Percentiles rank a stretch among this genome's conserved stretches.
Evolutionary conservation across 1,139 yeast genomes (phyloP).

Genomic region (Protomyces lactucae-debilis): DNA sequence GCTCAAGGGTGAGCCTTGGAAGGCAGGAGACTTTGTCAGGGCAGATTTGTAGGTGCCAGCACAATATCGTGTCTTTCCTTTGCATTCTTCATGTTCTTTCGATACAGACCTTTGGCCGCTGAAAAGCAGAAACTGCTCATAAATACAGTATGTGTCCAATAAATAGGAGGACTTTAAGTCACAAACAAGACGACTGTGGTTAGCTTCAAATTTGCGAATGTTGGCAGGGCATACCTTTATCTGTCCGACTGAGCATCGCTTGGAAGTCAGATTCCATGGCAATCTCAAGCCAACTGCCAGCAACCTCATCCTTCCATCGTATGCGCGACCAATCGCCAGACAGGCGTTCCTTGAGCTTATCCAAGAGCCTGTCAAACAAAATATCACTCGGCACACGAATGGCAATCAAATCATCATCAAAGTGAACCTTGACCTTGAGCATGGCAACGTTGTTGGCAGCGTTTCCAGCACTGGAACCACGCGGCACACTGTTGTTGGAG

Average conservation of each 20-base stretch:
- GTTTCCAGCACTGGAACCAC: not conserved
- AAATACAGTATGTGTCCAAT: too few species aligned
- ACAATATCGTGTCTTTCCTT: not conserved
- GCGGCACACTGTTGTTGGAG: not conserved
- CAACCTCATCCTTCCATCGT: constrained; percentile 36
- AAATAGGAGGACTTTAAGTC: not conserved
- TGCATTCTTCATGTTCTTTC: not conserved
- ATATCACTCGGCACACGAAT: constrained; percentile 61
- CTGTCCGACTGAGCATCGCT: constrained; percentile 37
- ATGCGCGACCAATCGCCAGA: constrained; percentile 37
- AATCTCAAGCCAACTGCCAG: constrained; percentile 37
- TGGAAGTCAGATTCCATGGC: constrained; percentile 38
- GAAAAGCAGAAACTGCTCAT: too few species aligned
- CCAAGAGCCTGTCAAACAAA: constrained; percentile 56
- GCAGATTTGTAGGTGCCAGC: constrained; percentile 15
- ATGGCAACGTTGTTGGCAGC: constrained; percentile 32
- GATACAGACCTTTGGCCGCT: too few species aligned
- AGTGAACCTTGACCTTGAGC: constrained; percentile 75
- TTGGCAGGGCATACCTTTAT: constrained; percentile 39
- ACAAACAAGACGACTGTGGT: not conserved
- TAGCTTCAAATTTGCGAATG: constrained; percentile 32
- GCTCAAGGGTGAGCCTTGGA: constrained; percentile 24
- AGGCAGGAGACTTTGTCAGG: constrained; percentile 26
- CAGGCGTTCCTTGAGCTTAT: constrained; percentile 63
- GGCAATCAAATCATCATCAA: constrained; percentile 86